A percentile compares a stretch with the other conserved stretches of the same genome.
Evolutionary conservation across 2,329 filamentous ascomycete genomes (phyloP).

Genomic region (Alternaria alternata): DNA sequence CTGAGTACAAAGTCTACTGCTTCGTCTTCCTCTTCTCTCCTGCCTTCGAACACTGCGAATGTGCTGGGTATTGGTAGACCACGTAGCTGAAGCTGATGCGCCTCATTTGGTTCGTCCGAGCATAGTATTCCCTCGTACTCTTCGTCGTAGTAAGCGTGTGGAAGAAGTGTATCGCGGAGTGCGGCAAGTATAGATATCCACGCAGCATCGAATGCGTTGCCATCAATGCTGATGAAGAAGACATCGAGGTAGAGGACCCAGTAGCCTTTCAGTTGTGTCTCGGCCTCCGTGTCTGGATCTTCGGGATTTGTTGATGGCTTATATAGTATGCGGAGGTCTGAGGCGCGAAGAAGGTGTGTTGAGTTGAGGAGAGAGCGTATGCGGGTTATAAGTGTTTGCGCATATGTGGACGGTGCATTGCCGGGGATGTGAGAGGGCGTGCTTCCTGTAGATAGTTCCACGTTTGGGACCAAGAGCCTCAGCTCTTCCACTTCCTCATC

Average conservation of each 20-base stretch:
- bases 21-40: constrained; percentile 54
- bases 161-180: constrained; percentile 77
- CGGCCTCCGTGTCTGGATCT: constrained; percentile 58
- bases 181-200: constrained; percentile 88
- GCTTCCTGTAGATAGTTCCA: constrained; percentile 90
- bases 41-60: constrained; percentile 72
- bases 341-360: constrained; percentile 70
- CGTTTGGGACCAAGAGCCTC: constrained; percentile 87
- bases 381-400: constrained; percentile 84
- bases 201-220: constrained; percentile 88
- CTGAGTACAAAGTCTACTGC: constrained; percentile 73
- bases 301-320: constrained; percentile 56
- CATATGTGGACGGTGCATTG: constrained; percentile 78
- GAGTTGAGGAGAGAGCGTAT: constrained; percentile 79
- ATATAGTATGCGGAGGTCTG: constrained; percentile 78
- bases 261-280: constrained; percentile 76
- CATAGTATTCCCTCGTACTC: constrained; percentile 84
- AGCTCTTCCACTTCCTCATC: constrained; percentile 56
- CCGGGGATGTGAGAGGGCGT: constrained; percentile 86
- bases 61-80: constrained; percentile 79
- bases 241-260: constrained; percentile 96
- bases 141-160: constrained; percentile 81
- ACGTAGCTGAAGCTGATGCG: constrained; percentile 65
- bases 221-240: constrained; percentile 92
- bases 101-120: constrained; percentile 65